These are phyloP conservation scores for Rutidosis leptorrhynchoides DNA, from an alignment of 129 eudicot species.

Conservation along the genomic window DNA sequence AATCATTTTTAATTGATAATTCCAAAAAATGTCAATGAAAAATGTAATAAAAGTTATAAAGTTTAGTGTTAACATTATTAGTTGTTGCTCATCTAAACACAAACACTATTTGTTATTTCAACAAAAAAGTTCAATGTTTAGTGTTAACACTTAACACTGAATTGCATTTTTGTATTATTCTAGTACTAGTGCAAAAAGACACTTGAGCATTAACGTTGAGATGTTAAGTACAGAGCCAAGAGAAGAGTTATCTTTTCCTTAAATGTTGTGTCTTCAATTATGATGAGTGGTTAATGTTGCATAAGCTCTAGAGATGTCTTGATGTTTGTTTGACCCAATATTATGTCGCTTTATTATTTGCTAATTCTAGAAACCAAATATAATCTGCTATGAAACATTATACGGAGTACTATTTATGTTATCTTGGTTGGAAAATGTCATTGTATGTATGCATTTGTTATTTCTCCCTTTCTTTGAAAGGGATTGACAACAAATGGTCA, in stretches of 20 bases:
- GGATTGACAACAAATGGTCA: constrained; percentile 5
- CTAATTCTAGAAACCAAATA: background rate
- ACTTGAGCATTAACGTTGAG: no score
- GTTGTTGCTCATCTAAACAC: no score
- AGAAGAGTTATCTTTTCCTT: background rate
- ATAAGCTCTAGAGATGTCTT: background rate
- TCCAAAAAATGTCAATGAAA: constrained; percentile 13
- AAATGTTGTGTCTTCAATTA: background rate
- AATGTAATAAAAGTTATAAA: no score
- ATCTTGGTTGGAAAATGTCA: constrained; percentile 10
- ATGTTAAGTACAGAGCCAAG: background rate
- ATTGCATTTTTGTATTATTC: no score
- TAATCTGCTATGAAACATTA: no score
- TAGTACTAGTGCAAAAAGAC: no score
- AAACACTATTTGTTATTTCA: no score
- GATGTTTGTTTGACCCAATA: background rate
- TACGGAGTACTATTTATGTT: no score
- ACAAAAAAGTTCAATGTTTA: no score
- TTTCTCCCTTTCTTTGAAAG: constrained; percentile 7
- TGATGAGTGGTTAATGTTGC: background rate
- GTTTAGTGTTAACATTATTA: no score
- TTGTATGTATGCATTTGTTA: background rate
- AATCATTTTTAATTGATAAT: no score
- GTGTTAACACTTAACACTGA: no score
- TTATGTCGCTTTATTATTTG: background rate